A percentile compares a stretch with the other conserved stretches of the same genome.
phyloP scores from a whole-genome alignment of 2,329 filamentous ascomycete genomes.

The Trichoderma polysporum region DNA sequence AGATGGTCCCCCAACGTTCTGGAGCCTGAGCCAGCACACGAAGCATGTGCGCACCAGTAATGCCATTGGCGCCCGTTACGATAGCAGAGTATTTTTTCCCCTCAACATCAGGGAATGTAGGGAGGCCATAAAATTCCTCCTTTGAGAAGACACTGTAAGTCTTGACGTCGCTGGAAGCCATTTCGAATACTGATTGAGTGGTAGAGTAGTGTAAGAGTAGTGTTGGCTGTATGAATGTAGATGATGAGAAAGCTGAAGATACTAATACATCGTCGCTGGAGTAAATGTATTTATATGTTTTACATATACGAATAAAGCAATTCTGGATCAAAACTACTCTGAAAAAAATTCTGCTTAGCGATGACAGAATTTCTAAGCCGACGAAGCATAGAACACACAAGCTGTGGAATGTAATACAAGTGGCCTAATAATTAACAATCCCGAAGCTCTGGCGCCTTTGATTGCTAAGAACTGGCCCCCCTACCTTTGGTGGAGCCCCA shows the following conservation, averaged over 20 bases:
- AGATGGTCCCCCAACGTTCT: conserved; percentile 18
- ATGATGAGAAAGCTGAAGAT: neutral
- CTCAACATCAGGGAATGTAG: conserved; percentile 1
- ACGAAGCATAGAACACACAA: neutral
- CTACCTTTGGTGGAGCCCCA: neutral
- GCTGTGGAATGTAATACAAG: neutral
- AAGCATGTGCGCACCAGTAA: conserved; percentile 16
- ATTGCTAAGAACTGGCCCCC: neutral
- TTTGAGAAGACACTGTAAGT: neutral
- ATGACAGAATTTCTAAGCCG: neutral
- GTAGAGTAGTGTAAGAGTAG: neutral
- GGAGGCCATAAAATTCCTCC: conserved; percentile 2
- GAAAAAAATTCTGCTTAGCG: neutral
- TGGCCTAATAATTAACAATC: neutral
- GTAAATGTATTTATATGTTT: neutral
- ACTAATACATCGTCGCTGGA: neutral
- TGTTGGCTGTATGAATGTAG: neutral
- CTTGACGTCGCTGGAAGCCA: neutral
- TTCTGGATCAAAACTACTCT: neutral
- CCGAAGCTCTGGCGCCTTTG: neutral
- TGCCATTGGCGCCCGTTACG: conserved; percentile 22
- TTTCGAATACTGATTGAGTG: neutral
- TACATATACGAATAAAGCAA: no score
- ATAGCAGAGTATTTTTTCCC: conserved; percentile 17
- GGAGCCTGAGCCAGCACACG: conserved; percentile 5